Base-by-base conservation (phyloP, 2,329 filamentous ascomycete species). In the Claviceps sp. region DNA sequence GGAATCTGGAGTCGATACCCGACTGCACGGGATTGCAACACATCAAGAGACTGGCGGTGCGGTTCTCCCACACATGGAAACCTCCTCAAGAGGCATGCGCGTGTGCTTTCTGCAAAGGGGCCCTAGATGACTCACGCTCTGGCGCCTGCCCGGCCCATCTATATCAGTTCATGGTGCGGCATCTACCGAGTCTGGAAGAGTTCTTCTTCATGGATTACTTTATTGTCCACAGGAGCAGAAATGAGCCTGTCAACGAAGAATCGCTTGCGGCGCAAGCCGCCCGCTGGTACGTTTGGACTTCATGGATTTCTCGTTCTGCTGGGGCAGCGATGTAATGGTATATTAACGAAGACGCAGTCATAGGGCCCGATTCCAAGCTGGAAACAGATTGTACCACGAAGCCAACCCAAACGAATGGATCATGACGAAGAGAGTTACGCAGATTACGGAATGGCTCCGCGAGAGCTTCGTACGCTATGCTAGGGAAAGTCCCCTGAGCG, bases 191-290 rank as follows among this genome's bases (percentile, higher is more conserved):
- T 14, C 60, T 74, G 5, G 65, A 73, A 52, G 61, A 66, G 1
- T 71, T 74, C 44, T 73, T 70, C 54, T 68, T 74, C 46, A 60
- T 74, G 22, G 72, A 74, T 55, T 72, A 70, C 50, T 60, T 71
- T 5, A 67, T 71, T 3, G 54, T 70, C 10, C 65, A 65, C 6
- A 65, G 64, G 47, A 16, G 53, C 37, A 42, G 39, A 16, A 22
- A 47, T n/a, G 44, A 48, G 38, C 37, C 47, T 3, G 17, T 26
- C 1, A 54, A 37, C 30, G 11, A 45, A 6, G 34, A 47, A 40
- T 39, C 41, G 30, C 34, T 37, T 5, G 1, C 5, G 16, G 41
- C 49, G 16, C 49, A 39, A 34, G 14, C 49, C 10, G 4, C 14
- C 37, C 41, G 41, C 16, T 39, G 17, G 49, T 50, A 50, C 39